Evolutionary conservation across 2,329 filamentous ascomycete species (phyloP).

Genomic region (Epichloe aotearoae): DNA sequence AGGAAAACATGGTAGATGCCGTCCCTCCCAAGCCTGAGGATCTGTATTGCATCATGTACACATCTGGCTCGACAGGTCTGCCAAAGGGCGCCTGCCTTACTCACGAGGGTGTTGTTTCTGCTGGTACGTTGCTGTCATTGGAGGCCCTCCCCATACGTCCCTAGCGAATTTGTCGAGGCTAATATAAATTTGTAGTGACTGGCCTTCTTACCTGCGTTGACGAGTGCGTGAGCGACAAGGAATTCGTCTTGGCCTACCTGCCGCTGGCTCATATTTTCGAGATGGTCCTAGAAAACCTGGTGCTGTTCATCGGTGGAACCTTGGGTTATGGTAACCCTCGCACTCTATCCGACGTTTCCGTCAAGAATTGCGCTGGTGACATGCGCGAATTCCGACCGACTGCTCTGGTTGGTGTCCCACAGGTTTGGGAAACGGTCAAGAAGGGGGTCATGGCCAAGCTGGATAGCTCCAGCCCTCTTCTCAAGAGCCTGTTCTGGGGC

Average conservation of each 20-base stretch:
- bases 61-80: slow-evolving; percentile 76
- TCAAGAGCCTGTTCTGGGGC: slow-evolving; percentile 65
- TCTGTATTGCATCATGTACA: slow-evolving; percentile 75
- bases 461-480: slow-evolving; percentile 54
- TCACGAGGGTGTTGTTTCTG: slow-evolving; percentile 68
- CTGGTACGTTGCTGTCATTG: slow-evolving; percentile 29
- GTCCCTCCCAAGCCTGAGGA: slow-evolving; percentile 62
- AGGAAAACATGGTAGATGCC: slow-evolving; percentile 57
- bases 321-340: slow-evolving; percentile 88
- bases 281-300: slow-evolving; percentile 87
- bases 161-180: not conserved
- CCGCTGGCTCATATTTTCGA: slow-evolving; percentile 94
- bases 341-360: slow-evolving; percentile 73
- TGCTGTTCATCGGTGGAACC: slow-evolving; percentile 76
- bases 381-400: slow-evolving; percentile 86
- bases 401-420: slow-evolving; percentile 84
- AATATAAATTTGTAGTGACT: slow-evolving; percentile 37
- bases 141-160: not conserved
- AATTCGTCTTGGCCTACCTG: slow-evolving; percentile 78
- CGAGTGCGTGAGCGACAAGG: slow-evolving; percentile 61
- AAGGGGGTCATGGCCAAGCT: slow-evolving; percentile 83
- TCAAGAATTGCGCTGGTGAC: slow-evolving; percentile 84
- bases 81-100: slow-evolving; percentile 82
- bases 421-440: slow-evolving; percentile 94
- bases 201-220: slow-evolving; percentile 70